These are phyloP conservation scores for Hypomontagnella submonticulosa DNA, from an alignment of 495 filamentous ascomycete genomes.

Conservation along the genomic window DNA sequence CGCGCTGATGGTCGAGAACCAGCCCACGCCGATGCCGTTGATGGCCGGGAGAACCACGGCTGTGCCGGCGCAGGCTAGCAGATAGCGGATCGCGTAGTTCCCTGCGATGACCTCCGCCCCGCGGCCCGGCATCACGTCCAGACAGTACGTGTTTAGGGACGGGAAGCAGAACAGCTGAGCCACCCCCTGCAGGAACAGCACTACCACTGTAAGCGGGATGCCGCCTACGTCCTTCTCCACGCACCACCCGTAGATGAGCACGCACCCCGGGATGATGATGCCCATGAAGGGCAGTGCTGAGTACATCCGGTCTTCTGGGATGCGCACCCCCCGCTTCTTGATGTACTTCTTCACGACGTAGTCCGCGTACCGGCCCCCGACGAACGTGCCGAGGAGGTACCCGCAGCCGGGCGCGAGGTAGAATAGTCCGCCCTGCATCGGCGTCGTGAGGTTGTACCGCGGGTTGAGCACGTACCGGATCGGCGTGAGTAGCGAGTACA, in stretches of 20 bases:
- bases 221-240: constrained; percentile 74
- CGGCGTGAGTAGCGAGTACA: constrained; percentile 77
- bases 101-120: constrained; percentile 77
- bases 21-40: constrained; percentile 74
- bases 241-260: constrained; percentile 78
- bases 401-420: constrained; percentile 79
- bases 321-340: constrained; percentile 64
- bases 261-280: constrained; percentile 69
- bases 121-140: constrained; percentile 76
- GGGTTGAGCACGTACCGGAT: constrained; percentile 81
- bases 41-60: constrained; percentile 74
- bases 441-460: constrained; percentile 72
- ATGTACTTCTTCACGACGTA: constrained; percentile 72
- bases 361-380: constrained; percentile 79
- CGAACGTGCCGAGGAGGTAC: constrained; percentile 74
- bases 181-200: constrained; percentile 77
- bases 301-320: constrained; percentile 76
- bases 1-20: constrained; percentile 68
- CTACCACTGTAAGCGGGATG: constrained; percentile 72
- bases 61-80: constrained; percentile 72
- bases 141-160: constrained; percentile 77
- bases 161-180: constrained; percentile 80
- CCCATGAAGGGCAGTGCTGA: constrained; percentile 70
- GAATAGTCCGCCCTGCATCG: constrained; percentile 74
- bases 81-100: constrained; percentile 77